Conservation (phyloP, 2,329 filamentous ascomycete genomes). For the Venturia oleaginea region DNA sequence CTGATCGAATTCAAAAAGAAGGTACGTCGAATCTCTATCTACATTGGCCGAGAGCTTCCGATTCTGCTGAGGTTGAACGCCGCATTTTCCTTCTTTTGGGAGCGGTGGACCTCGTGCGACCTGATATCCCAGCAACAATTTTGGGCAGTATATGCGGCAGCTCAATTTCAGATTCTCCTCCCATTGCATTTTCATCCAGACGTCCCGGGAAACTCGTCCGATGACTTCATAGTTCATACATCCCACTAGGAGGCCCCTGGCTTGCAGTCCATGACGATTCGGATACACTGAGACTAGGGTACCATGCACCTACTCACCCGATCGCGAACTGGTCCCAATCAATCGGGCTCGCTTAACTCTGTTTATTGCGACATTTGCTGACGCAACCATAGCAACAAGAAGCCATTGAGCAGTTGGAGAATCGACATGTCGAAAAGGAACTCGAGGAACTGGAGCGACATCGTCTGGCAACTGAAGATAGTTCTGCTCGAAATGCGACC, state of each 20-base stretch:
- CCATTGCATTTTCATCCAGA: background rate
- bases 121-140: background rate
- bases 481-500: conserved; percentile 8
- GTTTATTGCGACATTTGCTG: background rate
- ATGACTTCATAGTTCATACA: background rate
- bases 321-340: background rate
- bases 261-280: background rate
- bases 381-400: conserved; percentile 2
- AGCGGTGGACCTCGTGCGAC: background rate
- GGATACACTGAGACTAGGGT: background rate
- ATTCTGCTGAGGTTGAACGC: background rate
- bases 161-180: background rate
- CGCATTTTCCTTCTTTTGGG: background rate
- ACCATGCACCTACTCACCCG: background rate
- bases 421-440: conserved; percentile 10
- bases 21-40: conserved; percentile 4
- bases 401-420: conserved; percentile 10
- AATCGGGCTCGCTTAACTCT: background rate
- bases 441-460: conserved; percentile 5
- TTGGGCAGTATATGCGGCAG: background rate
- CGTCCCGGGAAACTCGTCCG: background rate
- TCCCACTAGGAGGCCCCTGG: background rate
- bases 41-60: background rate
- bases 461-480: conserved; percentile 1
- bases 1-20: conserved; percentile 7